A percentile compares a stretch with the other conserved stretches of the same genome.
Conservation (phyloP, 2,329 filamentous ascomycete genomes). For the Aspergillus aculeatus region DNA sequence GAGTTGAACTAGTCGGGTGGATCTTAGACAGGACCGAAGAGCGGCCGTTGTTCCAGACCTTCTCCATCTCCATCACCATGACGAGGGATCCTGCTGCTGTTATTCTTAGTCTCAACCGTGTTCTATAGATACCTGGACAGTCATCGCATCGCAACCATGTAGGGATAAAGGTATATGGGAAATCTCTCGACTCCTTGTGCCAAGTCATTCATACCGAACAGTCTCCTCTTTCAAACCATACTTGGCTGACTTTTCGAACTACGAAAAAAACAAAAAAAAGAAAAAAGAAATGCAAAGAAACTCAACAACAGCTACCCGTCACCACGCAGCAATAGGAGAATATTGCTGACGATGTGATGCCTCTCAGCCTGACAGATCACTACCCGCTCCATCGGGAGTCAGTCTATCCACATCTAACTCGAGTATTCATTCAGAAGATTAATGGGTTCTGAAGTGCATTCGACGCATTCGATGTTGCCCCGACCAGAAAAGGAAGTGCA, state of each 20-base stretch:
- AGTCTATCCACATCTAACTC: background rate
- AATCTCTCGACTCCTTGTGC: background rate
- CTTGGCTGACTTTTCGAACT: constrained; percentile 6
- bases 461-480: background rate
- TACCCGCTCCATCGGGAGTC: constrained; percentile 7
- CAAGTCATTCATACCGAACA: constrained; percentile 3
- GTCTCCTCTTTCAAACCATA: background rate
- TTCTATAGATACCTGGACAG: background rate
- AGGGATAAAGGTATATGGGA: background rate
- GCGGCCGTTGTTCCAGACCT: constrained; percentile 19
- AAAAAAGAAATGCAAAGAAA: background rate
- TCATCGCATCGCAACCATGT: background rate
- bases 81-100: constrained; percentile 1
- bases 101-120: background rate
- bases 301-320: constrained; percentile 13
- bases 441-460: background rate
- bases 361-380: constrained; percentile 19
- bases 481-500: background rate
- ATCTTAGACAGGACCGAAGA: constrained; percentile 12
- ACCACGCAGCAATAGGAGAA: constrained; percentile 20
- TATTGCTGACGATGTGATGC: constrained; percentile 17
- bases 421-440: too few relatives aligned
- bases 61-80: constrained; percentile 4
- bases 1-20: constrained; percentile 8
- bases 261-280: background rate